Evolutionary conservation across 176 grass and related monocot species (phyloP), one percentile per base, ranked within the genome.

Genomic region (Thinopyrum elongatum): DNA sequence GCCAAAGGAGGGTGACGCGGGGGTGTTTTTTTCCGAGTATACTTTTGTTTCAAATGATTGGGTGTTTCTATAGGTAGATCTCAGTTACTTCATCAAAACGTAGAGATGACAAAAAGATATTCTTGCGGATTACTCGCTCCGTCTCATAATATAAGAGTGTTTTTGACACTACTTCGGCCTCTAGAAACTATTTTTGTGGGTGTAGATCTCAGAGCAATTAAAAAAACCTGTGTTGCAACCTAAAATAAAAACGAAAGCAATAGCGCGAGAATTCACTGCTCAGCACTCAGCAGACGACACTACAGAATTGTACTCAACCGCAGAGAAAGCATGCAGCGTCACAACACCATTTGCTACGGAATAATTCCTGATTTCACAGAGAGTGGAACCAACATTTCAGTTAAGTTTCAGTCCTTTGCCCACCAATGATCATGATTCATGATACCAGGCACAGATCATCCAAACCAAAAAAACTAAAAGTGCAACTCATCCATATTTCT

Each of bases 301-400:
- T 4, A 44, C 11, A 44, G 42, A 44, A 44, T 13, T 44, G 42
- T 34, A 31, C 10, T 58, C 25, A 67, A 36, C 29, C 6, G 16
- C 34, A 78, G 74, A 22, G n/a, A 66, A 74, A 44, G 10, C 17
- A 53, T 63, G 41, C 9, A 62, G 14, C 36, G 63, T 65, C 26
- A 38, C 17, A 39, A 75, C 14, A 53, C 49, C 12, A 55, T 64
- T 22, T 65, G 23, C 25, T 41, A 59, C 3, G 39, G 33, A 75
- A 55, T 68, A 49, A 70, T 60, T 69, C 47, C 42, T 47, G 68
- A 66, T 60, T 82, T 77, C 58, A 65, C 25, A 58, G 42, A 53
- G 27, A 80, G 64, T n/a, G 65, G 3, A 28, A 31, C 16, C 6
- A 81, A 2, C 22, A 77, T 23, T 11, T 41, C 12, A 35, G 27